These are phyloP conservation scores for Penicillium fimorum DNA, from an alignment of 495 filamentous ascomycete genomes.

Conservation along the genomic window DNA sequence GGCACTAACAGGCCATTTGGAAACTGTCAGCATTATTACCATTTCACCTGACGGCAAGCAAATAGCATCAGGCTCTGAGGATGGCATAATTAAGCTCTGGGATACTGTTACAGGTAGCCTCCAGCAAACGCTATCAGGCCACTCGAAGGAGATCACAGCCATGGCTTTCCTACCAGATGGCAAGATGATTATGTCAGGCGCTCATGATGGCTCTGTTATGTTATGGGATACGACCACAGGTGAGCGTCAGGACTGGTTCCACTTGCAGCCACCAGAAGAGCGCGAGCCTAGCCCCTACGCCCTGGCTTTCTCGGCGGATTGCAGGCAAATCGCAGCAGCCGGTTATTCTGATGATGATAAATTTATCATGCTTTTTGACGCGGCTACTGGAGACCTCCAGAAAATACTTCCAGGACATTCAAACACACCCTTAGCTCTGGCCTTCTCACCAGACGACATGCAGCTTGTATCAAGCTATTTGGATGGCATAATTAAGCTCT, in stretches of 20 bases:
- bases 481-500: not conserved
- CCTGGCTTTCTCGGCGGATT: too few species aligned
- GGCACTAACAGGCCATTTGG: conserved; percentile 11
- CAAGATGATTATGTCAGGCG: conserved; percentile 4
- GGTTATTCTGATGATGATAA: too few species aligned
- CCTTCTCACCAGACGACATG: not conserved
- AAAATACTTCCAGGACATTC: too few species aligned
- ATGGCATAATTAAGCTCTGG: conserved; percentile 30
- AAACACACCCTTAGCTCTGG: too few species aligned
- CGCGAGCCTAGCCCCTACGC: too few species aligned
- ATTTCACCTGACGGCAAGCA: too few species aligned
- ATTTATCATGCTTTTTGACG: too few species aligned
- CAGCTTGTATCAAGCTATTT: not conserved
- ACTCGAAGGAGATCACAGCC: conserved; percentile 13
- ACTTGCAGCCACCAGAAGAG: too few species aligned
- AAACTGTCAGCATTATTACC: too few species aligned
- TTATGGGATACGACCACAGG: not conserved
- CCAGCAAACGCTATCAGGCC: conserved; percentile 20
- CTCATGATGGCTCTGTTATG: not conserved
- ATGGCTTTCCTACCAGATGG: conserved; percentile 25
- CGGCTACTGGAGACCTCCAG: too few species aligned
- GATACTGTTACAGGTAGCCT: not conserved
- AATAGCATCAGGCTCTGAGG: not conserved
- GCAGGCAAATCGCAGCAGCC: too few species aligned
- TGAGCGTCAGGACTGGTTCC: too few species aligned